Percentiles rank a stretch among this genome's conserved stretches.
These are phyloP conservation scores for Striga hermonthica DNA, from an alignment of 305 asterid species.

Conservation along the genomic window DNA sequence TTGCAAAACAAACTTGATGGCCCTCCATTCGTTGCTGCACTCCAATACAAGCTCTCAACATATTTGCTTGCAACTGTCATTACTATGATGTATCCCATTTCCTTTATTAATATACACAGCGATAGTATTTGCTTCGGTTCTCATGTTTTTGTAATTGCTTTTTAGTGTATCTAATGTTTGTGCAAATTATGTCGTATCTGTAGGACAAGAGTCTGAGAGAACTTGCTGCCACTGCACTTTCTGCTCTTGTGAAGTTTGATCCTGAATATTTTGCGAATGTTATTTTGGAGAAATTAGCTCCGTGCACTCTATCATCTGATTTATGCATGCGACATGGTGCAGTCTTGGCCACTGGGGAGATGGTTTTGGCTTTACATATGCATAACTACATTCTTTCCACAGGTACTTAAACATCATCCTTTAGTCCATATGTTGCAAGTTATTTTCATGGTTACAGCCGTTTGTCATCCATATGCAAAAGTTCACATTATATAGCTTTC, in stretches of 20 bases:
- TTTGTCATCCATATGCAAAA: slow-evolving; percentile 4
- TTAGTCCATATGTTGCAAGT: slow-evolving; percentile 19
- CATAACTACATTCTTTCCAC: slow-evolving; percentile 55
- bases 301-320: slow-evolving; percentile 89
- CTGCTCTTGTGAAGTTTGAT: slow-evolving; percentile 76
- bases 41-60: no score
- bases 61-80: slow-evolving; percentile 3
- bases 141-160: slow-evolving; percentile 25
- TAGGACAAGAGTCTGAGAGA: slow-evolving; percentile 97
- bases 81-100: background rate
- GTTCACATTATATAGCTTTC: slow-evolving; percentile 5
- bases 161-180: slow-evolving; percentile 30
- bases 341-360: slow-evolving; percentile 87
- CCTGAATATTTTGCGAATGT: slow-evolving; percentile 71
- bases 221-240: slow-evolving; percentile 88
- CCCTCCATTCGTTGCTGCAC: no score
- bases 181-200: slow-evolving; percentile 34
- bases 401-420: slow-evolving; percentile 44
- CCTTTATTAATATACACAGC: background rate
- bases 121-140: slow-evolving; percentile 29
- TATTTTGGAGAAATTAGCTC: slow-evolving; percentile 69
- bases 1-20: no score
- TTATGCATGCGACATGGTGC: slow-evolving; percentile 97
- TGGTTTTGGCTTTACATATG: slow-evolving; percentile 72
- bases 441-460: slow-evolving; percentile 15